Evolutionary conservation across 768 basidiomycete genomes (phyloP).

Genomic region (Boletus reticulatus): DNA sequence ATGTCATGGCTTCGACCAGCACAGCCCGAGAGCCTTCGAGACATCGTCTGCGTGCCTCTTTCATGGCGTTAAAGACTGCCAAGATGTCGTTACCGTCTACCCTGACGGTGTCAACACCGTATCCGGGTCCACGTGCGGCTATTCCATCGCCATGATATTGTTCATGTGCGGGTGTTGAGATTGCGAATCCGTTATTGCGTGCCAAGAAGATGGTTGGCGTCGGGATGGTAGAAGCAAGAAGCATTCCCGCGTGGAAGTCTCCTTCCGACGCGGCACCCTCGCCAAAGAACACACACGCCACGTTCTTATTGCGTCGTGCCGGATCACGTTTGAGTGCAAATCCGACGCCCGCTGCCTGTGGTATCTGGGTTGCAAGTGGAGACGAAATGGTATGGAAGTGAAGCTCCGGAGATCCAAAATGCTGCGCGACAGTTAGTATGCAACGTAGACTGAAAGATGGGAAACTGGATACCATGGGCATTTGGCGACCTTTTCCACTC

Average conservation of each 20-base stretch:
- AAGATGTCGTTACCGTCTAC: constrained; percentile 94
- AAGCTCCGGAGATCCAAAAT: constrained; percentile 79
- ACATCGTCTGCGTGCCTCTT: constrained; percentile 68
- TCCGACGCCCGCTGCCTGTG: constrained; percentile 90
- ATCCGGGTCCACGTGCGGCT: constrained; percentile 84
- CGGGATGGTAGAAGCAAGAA: constrained; percentile 74
- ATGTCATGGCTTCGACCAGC: constrained; percentile 87
- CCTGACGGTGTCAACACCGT: constrained; percentile 87
- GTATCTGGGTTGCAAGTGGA: constrained; percentile 91
- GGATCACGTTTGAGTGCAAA: constrained; percentile 85
- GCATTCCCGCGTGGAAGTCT: constrained; percentile 91
- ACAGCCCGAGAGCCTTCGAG: constrained; percentile 80
- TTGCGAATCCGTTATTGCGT: constrained; percentile 90
- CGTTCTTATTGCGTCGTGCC: constrained; percentile 59
- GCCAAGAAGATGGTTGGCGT: constrained; percentile 73
- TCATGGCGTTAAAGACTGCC: constrained; percentile 73
- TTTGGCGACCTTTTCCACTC: constrained; percentile 83
- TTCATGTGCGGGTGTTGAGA: constrained; percentile 87
- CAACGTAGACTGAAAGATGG: background rate
- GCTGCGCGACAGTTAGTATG: constrained; percentile 42
- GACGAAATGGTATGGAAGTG: constrained; percentile 96
- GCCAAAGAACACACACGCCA: constrained; percentile 89
- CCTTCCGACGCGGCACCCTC: constrained; percentile 95
- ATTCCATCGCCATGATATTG: constrained; percentile 94
- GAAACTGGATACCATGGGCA: constrained; percentile 73